Evolutionary conservation across 2,329 filamentous ascomycete genomes (phyloP), one percentile per base, ranked within the genome.

Genomic region (Colletotrichum cordylinicola): DNA sequence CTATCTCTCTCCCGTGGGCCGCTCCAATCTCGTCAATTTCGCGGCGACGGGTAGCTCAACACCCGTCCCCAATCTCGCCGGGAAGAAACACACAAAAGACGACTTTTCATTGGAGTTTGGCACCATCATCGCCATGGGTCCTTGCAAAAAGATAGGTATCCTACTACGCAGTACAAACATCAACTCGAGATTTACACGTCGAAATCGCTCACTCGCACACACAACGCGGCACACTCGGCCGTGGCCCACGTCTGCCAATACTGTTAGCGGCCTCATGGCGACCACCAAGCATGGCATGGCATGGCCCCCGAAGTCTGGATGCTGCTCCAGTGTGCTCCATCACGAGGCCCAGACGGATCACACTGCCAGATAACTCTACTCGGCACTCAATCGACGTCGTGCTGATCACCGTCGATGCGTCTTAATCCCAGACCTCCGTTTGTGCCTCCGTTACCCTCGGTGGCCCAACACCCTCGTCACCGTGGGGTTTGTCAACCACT

Each of bases 381-480:
- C 61, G 35, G 33, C 37, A 64, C 35, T 64, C 61, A 64, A 39
- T 64, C 61, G 33, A 64, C 35, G 33, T 39, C 35, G n/a, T 43
- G 60, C 39, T 64, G 60, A 71, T 64, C 68, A 71, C 39, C 13
- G 60, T 37, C 39, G 31, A 55, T 56, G 29, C 35, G 58, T 48
- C 56, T 62, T 21, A 62, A 70, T 70, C 55, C 67, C 56, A 48
- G 56, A 70, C 67, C 67, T 70, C 67, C 67, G 67, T 70, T 62
- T 62, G 21, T 15, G n/a, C 12, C 13, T 66, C 62, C 35, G 62
- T n/a, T 33, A 27, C 35, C 37, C 18, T 35, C n/a, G 31, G 27
- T 39, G 12, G 18, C 31, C 67, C 55, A 60, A 68, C 13, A 52
- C 10, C 67, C 35, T 24, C 58, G 58, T 27, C 56, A 31, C 43